Base-by-base conservation (phyloP, 2,329 filamentous ascomycete species). In the Trichophyton verrucosum region DNA sequence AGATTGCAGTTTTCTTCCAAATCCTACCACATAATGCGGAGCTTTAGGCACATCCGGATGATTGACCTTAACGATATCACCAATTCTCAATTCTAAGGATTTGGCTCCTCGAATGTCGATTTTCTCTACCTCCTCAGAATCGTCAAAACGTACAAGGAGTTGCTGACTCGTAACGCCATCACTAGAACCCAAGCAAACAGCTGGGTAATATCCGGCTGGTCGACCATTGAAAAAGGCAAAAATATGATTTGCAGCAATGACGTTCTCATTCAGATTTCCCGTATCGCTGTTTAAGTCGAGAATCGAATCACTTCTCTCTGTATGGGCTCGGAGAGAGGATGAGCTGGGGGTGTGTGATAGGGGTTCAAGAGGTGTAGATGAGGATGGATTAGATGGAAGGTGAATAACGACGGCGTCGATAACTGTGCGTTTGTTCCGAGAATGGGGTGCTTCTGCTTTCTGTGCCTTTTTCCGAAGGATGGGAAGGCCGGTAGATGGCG, bases 121-220 rank as follows among this genome's bases (percentile, higher is more conserved):
- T 24, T 74, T 75, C 56, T 76, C 69, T 3, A 74, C 71, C 20
- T 65, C 65, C 60, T 73, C 75, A 13, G 65, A 62, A 58, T 77
- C 77, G 64, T 76, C 75, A 63, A 79, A 79, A 56, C 74, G 72
- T 24, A 80, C 72, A 13, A 73, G 69, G 65, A 80, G 78, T 33
- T 76, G 76, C 42, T 66, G 66, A 58, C 77, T 72, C 0, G 70
- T 66, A 9, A 72, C 69, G 2, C 70, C 67, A 51, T 73, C 69
- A 20, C 77, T 72, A 15, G 71, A 72, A 2, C 78, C 80, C 38
- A 84, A 69, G 65, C 79, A 85, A n/a, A 78, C 82, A 7, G 81
- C 83, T 56, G 83, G 82, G 67, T 83, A 84, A 67, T 80, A 86
- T n/a, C 73, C 76, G 59, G 77, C 77, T 56, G 74, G 78, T n/a